Percentiles rank a stretch among this genome's conserved stretches.
These are phyloP conservation scores for Rhypophila decipiens DNA, from an alignment of 495 filamentous ascomycete species.

Conservation along the genomic window DNA sequence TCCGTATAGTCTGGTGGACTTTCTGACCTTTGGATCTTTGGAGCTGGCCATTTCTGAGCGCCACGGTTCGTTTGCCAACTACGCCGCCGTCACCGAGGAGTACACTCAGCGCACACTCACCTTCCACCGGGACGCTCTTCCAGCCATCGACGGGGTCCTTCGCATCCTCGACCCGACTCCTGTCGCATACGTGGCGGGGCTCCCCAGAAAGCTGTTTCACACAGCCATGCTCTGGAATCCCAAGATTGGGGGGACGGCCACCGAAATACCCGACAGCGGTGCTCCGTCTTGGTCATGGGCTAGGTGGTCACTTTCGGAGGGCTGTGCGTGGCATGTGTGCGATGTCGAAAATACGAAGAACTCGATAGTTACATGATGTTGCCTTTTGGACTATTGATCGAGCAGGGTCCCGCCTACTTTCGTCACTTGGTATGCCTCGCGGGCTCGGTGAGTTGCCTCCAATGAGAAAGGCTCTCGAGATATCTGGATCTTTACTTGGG, in stretches of 20 bases:
- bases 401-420: too few relatives aligned
- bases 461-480: too few relatives aligned
- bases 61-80: slow-evolving; percentile 10
- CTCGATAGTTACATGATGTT: too few relatives aligned
- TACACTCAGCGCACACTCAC: slow-evolving; percentile 5
- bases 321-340: not conserved
- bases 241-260: not conserved
- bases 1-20: slow-evolving; percentile 3
- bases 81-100: slow-evolving; percentile 5
- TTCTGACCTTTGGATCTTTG: not conserved
- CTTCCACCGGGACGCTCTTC: not conserved
- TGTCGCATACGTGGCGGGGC: not conserved
- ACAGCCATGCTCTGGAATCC: slow-evolving; percentile 4
- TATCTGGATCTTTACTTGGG: too few relatives aligned
- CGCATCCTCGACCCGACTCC: not conserved
- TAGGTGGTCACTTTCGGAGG: not conserved
- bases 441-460: too few relatives aligned
- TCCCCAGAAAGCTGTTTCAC: not conserved
- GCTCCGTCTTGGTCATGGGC: slow-evolving; percentile 6
- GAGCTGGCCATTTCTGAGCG: not conserved
- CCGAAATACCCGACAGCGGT: not conserved
- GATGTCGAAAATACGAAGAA: not conserved
- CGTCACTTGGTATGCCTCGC: too few relatives aligned
- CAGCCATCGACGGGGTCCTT: slow-evolving; percentile 5
- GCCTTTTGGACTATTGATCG: too few relatives aligned